Evolutionary conservation across 306 rosid genomes (phyloP).

Genomic region (Citrullus colocynthis): DNA sequence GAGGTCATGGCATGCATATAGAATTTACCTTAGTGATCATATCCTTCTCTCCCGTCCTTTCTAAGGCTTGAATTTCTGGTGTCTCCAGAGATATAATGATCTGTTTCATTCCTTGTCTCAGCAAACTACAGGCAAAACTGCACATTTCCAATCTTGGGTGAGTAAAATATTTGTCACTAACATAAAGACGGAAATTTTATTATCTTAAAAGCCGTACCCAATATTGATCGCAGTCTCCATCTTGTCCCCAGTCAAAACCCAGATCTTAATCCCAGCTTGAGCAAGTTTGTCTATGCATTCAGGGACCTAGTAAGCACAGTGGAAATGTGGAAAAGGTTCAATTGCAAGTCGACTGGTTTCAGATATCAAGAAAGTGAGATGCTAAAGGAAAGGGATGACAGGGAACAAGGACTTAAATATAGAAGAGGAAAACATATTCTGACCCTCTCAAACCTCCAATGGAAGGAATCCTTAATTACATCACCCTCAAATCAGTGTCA

Average conservation of each 20-base stretch:
- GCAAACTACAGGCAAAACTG: slow-evolving; percentile 94
- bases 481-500: background rate
- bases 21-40: slow-evolving; percentile 40
- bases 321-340: slow-evolving; percentile 4
- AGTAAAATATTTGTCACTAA: slow-evolving; percentile 15
- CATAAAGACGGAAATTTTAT: background rate
- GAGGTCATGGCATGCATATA: background rate
- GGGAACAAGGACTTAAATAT: background rate
- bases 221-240: slow-evolving; percentile 98
- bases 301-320: slow-evolving; percentile 59
- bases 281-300: slow-evolving; percentile 91
- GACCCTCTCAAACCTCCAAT: background rate
- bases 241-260: slow-evolving; percentile 99
- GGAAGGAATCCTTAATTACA: background rate
- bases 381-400: background rate
- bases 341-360: slow-evolving; percentile 1
- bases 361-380: background rate
- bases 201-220: slow-evolving; percentile 44
- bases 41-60: slow-evolving; percentile 69
- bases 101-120: slow-evolving; percentile 95
- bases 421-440: background rate
- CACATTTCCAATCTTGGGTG: slow-evolving; percentile 26
- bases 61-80: slow-evolving; percentile 63
- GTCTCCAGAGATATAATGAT: slow-evolving; percentile 56
- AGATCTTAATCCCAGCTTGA: slow-evolving; percentile 93